Conservation (phyloP, 139 green algal species). For the Dunaliella sp. region DNA sequence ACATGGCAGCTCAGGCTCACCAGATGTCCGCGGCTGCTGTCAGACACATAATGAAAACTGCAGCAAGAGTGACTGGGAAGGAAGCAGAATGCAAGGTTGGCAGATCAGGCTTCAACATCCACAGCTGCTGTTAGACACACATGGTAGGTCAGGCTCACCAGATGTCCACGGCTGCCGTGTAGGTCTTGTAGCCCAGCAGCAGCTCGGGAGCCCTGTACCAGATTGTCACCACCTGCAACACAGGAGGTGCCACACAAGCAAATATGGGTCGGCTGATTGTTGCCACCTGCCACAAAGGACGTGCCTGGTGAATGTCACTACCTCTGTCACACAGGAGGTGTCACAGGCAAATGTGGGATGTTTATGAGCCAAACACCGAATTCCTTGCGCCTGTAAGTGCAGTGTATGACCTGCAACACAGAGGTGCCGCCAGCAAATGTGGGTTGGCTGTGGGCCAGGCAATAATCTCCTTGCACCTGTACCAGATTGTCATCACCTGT, state of each 20-base stretch:
- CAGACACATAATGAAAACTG: too few species aligned
- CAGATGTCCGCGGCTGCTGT: constrained; percentile 92
- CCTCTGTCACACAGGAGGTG: constrained; percentile 41
- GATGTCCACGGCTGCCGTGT: constrained; percentile 91
- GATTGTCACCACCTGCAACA: constrained; percentile 85
- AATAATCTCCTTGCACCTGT: too few species aligned
- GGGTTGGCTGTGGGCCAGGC: too few species aligned
- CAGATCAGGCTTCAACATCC: too few species aligned
- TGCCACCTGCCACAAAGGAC: constrained; percentile 67
- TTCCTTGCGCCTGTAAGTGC: neutral
- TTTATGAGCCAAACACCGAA: too few species aligned
- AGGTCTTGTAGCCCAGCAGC: constrained; percentile 85
- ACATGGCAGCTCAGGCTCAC: too few species aligned
- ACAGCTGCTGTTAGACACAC: too few species aligned
- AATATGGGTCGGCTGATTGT: constrained; percentile 78
- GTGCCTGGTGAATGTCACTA: constrained; percentile 77
- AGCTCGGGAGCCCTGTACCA: constrained; percentile 98
- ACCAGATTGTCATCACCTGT: too few species aligned
- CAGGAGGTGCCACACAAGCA: neutral
- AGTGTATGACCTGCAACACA: neutral
- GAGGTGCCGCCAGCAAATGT: too few species aligned
- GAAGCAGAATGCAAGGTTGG: too few species aligned
- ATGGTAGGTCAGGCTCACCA: constrained; percentile 82
- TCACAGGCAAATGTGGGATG: neutral
- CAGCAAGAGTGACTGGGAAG: too few species aligned